phyloP scores from a whole-genome alignment of 331 rosid genomes.

The Telfairia occidentalis region DNA sequence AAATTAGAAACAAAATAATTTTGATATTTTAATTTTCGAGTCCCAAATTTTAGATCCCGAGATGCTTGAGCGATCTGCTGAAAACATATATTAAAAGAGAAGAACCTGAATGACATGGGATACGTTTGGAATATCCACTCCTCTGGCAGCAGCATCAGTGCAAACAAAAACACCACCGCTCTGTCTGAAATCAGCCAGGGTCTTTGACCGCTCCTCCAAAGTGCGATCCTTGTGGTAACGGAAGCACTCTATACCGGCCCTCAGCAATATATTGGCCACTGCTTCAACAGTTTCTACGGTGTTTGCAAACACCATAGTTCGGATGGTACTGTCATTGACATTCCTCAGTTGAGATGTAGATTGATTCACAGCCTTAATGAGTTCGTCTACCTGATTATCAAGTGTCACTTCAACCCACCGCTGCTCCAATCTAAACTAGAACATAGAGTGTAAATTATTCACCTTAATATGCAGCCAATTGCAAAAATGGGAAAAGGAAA shows the following conservation, averaged over 20 bases:
- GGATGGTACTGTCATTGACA: conserved; percentile 28
- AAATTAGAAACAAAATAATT: background rate
- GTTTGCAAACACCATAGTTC: conserved; percentile 93
- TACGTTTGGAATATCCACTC: conserved; percentile 82
- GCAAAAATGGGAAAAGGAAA: background rate
- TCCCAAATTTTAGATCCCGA: background rate
- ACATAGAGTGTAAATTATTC: conserved; percentile 5
- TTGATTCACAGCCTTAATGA: conserved; percentile 64
- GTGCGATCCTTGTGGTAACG: conserved; percentile 74
- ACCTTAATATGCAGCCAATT: background rate
- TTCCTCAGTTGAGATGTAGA: conserved; percentile 33
- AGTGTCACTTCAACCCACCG: conserved; percentile 76
- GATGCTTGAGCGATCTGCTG: background rate
- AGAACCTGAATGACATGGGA: conserved; percentile 84
- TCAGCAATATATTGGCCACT: conserved; percentile 54
- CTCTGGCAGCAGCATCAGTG: conserved; percentile 96
- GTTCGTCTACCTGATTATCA: conserved; percentile 80
- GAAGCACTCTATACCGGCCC: conserved; percentile 55
- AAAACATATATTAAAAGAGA: conserved; percentile 11
- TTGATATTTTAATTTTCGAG: background rate
- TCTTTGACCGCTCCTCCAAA: conserved; percentile 75
- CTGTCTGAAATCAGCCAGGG: conserved; percentile 54
- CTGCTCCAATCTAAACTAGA: conserved; percentile 62
- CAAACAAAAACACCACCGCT: conserved; percentile 91
- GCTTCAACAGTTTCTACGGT: conserved; percentile 95